phyloP scores from a whole-genome alignment of 2,329 filamentous ascomycete species.

The Aspergillus ibericus region DNA sequence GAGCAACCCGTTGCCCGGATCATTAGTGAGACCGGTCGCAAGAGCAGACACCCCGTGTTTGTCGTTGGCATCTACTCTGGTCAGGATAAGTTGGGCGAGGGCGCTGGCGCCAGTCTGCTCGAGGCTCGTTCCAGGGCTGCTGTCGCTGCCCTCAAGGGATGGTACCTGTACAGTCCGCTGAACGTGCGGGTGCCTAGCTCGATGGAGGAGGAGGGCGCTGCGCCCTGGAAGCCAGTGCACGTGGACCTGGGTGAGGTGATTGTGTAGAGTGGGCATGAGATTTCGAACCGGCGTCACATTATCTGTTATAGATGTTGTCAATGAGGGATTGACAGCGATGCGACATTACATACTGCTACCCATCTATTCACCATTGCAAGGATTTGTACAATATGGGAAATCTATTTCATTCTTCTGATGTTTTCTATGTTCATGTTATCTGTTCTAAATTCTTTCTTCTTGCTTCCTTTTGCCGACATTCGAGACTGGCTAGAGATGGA shows the following conservation, averaged over 20 bases:
- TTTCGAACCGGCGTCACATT: constrained; percentile 16
- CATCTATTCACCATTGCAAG: constrained; percentile 33
- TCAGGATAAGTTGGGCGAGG: constrained; percentile 87
- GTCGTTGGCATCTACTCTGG: constrained; percentile 94
- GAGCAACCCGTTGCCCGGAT: constrained; percentile 82
- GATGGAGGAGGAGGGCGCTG: constrained; percentile 61
- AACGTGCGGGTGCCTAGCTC: constrained; percentile 68
- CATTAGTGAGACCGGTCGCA: constrained; percentile 84
- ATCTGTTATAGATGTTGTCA: constrained; percentile 13
- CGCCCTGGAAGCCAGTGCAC: constrained; percentile 65
- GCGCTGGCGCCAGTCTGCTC: constrained; percentile 73
- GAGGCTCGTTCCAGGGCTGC: constrained; percentile 76
- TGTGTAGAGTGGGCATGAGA: constrained; percentile 36
- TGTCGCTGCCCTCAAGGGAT: constrained; percentile 82
- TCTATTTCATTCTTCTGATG: constrained; percentile 35
- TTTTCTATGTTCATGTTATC: constrained; percentile 27
- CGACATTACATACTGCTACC: constrained; percentile 25
- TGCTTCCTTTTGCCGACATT: constrained; percentile 14
- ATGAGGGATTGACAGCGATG: constrained; percentile 12
- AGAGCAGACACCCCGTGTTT: constrained; percentile 82
- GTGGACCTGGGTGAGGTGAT: constrained; percentile 72
- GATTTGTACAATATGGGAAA: constrained; percentile 44
- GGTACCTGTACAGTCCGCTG: constrained; percentile 91
- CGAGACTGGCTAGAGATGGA: constrained; percentile 5
- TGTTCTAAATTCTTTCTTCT: constrained; percentile 12